Conservation (phyloP, 768 basidiomycete genomes). For the Zangia roseola region DNA sequence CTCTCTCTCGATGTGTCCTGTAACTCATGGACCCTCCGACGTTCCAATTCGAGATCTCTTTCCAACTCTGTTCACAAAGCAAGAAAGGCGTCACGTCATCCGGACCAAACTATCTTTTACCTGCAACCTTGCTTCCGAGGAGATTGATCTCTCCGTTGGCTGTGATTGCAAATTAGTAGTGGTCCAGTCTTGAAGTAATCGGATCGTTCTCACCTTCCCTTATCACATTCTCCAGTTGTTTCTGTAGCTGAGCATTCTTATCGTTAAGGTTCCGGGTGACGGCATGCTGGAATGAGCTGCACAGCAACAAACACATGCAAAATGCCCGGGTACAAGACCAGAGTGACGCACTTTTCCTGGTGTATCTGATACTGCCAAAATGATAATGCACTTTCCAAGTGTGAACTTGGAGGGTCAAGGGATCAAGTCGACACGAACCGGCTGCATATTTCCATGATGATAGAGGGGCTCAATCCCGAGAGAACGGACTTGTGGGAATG, state of each 20-base stretch:
- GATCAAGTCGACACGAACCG: constrained; percentile 43
- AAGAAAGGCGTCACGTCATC: constrained; percentile 1
- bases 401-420: constrained; percentile 4
- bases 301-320: constrained; percentile 2
- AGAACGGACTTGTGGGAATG: constrained; percentile 64
- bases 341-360: constrained; percentile 65
- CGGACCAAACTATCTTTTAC: constrained; percentile 33
- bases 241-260: constrained; percentile 78
- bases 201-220: constrained; percentile 60
- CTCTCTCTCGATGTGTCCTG: constrained; percentile 73
- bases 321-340: not conserved
- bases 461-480: constrained; percentile 73
- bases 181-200: not conserved
- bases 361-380: constrained; percentile 92
- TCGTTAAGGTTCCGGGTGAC: constrained; percentile 79
- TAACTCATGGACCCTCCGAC: constrained; percentile 68
- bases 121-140: constrained; percentile 64
- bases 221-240: constrained; percentile 82
- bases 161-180: constrained; percentile 24
- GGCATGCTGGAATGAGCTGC: constrained; percentile 73
- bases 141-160: constrained; percentile 78
- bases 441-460: constrained; percentile 78
- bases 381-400: constrained; percentile 61
- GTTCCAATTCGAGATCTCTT: constrained; percentile 77
- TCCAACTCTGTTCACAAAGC: constrained; percentile 56